Evolutionary conservation across 192 early-diverging fungal species (phyloP).

Genomic region (Linnemannia zychae): DNA sequence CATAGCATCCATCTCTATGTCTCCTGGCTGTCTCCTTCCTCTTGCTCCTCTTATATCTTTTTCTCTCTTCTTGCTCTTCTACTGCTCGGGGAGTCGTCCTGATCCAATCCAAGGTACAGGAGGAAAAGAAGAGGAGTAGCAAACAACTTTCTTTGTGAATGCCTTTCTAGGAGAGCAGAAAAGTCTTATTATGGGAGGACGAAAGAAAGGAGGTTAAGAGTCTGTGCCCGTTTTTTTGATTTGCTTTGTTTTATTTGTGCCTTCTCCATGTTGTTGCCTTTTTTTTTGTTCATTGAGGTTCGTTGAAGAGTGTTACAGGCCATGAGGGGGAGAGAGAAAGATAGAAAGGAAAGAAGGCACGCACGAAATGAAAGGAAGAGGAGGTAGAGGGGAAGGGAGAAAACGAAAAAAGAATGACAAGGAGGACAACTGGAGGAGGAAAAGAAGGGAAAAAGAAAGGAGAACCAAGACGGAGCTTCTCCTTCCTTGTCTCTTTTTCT

Average conservation of each 20-base stretch:
- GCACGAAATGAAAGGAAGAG: background rate
- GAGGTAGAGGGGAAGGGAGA: background rate
- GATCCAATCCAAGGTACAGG: background rate
- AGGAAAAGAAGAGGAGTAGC: background rate
- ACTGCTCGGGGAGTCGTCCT: background rate
- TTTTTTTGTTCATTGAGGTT: background rate
- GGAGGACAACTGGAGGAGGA: background rate
- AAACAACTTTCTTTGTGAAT: background rate
- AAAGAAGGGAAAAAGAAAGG: background rate
- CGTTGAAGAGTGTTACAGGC: conserved; percentile 1
- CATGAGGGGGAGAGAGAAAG: background rate
- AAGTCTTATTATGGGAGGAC: background rate
- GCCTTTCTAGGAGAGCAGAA: background rate
- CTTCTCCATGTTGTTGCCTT: too few species aligned
- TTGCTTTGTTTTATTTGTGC: background rate
- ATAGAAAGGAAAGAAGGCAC: too few species aligned
- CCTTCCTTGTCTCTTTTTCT: background rate
- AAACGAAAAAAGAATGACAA: too few species aligned
- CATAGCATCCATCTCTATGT: background rate
- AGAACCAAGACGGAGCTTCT: background rate
- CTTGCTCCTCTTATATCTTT: background rate
- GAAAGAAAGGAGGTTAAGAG: background rate
- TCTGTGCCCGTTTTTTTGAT: background rate
- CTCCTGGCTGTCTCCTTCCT: background rate
- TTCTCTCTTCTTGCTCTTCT: background rate